A percentile compares a stretch with the other conserved stretches of the same genome.
phyloP scores from a whole-genome alignment of 345 rosid species.

The Aquilaria yunnanensis region DNA sequence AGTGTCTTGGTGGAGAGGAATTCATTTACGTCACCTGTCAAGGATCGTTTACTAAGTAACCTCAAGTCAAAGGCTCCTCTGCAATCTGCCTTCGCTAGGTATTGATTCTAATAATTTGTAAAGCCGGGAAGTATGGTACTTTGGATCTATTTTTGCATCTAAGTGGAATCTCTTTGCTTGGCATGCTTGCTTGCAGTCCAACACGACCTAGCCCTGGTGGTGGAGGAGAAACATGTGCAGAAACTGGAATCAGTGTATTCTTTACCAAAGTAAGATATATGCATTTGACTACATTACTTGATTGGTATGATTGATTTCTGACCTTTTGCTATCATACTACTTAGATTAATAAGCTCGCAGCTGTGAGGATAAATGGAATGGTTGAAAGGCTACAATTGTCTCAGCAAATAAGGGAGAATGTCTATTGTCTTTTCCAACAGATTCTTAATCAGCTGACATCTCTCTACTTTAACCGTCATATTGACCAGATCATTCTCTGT shows the following conservation, averaged over 20 bases:
- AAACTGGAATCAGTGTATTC: constrained; percentile 83
- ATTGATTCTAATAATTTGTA: constrained; percentile 4
- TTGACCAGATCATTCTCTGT: constrained; percentile 82
- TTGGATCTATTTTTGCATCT: constrained; percentile 9
- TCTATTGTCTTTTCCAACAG: constrained; percentile 65
- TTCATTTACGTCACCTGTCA: constrained; percentile 70
- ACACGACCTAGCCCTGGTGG: constrained; percentile 92
- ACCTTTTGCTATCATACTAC: constrained; percentile 7
- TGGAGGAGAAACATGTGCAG: constrained; percentile 98
- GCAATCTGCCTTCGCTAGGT: constrained; percentile 91
- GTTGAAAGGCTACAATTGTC: constrained; percentile 76
- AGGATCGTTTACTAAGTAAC: constrained; percentile 59
- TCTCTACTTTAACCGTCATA: constrained; percentile 73
- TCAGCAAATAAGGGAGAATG: constrained; percentile 66
- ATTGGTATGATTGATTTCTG: constrained; percentile 1
- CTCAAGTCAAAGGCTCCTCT: constrained; percentile 67
- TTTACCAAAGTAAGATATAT: constrained; percentile 59
- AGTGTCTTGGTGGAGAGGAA: constrained; percentile 89
- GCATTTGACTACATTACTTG: neutral
- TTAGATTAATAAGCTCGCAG: constrained; percentile 83
- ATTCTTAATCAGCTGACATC: constrained; percentile 56
- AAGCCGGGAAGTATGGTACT: constrained; percentile 7
- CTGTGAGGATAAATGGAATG: constrained; percentile 79
- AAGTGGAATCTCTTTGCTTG: constrained; percentile 4
- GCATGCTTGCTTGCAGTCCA: constrained; percentile 47